Evolutionary conservation across 2,329 filamentous ascomycete species (phyloP).

Genomic region (Thielaviopsis cerberus): DNA sequence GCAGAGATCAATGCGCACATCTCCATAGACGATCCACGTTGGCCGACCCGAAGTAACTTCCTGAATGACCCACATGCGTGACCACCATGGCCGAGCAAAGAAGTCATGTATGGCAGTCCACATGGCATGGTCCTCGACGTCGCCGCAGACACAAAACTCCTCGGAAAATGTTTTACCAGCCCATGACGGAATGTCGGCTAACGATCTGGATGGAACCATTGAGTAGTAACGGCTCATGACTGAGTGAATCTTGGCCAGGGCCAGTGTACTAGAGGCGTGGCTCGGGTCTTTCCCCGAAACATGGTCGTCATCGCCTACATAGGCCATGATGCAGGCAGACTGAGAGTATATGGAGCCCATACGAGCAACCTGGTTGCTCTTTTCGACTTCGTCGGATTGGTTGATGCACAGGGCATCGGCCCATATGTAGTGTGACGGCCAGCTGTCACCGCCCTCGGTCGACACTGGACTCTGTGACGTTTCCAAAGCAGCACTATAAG

Average conservation of each 20-base stretch:
- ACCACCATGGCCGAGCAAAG: constrained; percentile 12
- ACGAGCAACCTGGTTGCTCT: constrained; percentile 14
- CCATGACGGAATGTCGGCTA: constrained; percentile 9
- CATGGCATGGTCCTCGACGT: constrained; percentile 6
- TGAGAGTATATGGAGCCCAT: constrained; percentile 15
- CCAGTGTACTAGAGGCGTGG: constrained; percentile 2
- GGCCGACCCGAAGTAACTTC: constrained; percentile 10
- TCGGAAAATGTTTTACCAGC: constrained; percentile 9
- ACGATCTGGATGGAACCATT: constrained; percentile 1
- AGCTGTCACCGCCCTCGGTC: constrained; percentile 1
- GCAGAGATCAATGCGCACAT: constrained; percentile 5
- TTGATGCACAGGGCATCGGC: constrained; percentile 17
- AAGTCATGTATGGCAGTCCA: constrained; percentile 12
- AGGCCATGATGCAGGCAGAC: constrained; percentile 13
- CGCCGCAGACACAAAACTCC: constrained; percentile 12
- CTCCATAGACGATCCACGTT: constrained; percentile 11
- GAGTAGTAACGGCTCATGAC: constrained; percentile 10
- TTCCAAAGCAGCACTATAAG: not conserved
- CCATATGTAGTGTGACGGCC: constrained; percentile 14
- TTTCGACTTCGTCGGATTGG: constrained; percentile 14
- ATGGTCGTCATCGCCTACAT: constrained; percentile 11
- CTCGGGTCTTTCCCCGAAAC: not conserved
- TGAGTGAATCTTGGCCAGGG: constrained; percentile 11
- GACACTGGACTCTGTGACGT: not conserved
- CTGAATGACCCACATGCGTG: constrained; percentile 11